A percentile compares a stretch with the other conserved stretches of the same genome.
These are phyloP conservation scores for Kluyveromyces dobzhanskii DNA, from an alignment of 805 yeast species.

Conservation along the genomic window DNA sequence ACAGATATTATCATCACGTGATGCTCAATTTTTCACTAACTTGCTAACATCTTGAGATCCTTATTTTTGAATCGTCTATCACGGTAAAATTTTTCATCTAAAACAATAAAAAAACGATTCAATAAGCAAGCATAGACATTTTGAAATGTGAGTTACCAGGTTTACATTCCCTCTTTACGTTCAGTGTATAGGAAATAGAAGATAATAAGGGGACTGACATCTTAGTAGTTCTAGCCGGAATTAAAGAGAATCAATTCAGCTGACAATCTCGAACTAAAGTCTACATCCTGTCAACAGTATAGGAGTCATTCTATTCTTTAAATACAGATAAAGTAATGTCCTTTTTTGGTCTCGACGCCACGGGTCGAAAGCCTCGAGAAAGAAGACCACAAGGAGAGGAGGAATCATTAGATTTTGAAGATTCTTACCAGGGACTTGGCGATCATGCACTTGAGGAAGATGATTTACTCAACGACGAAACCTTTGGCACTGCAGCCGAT, in stretches of 20 bases:
- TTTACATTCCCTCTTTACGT: too few relatives aligned
- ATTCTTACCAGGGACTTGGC: conserved; percentile 73
- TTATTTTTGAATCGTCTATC: background rate
- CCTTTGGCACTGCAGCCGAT: conserved; percentile 26
- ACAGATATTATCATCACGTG: too few relatives aligned
- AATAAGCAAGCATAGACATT: background rate
- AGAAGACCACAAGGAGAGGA: conserved; percentile 6
- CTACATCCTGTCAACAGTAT: too few relatives aligned
- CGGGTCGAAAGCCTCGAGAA: conserved; percentile 10
- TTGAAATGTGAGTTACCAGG: too few relatives aligned
- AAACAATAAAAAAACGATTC: background rate
- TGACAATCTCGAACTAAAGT: too few relatives aligned
- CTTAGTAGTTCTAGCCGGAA: too few relatives aligned
- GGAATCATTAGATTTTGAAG: conserved; percentile 63
- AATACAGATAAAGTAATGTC: conserved; percentile 17
- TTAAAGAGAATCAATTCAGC: too few relatives aligned
- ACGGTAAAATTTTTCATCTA: conserved; percentile 4
- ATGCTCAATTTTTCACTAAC: too few relatives aligned
- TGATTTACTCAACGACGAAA: conserved; percentile 36
- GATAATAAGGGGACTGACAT: too few relatives aligned
- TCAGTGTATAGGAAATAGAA: too few relatives aligned
- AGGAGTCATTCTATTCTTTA: too few relatives aligned
- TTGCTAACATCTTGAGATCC: background rate
- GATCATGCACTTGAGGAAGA: conserved; percentile 67
- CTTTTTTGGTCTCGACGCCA: conserved; percentile 29